These are phyloP conservation scores for Dalbergia oliveri DNA, from an alignment of 306 rosid genomes.

Conservation along the genomic window DNA sequence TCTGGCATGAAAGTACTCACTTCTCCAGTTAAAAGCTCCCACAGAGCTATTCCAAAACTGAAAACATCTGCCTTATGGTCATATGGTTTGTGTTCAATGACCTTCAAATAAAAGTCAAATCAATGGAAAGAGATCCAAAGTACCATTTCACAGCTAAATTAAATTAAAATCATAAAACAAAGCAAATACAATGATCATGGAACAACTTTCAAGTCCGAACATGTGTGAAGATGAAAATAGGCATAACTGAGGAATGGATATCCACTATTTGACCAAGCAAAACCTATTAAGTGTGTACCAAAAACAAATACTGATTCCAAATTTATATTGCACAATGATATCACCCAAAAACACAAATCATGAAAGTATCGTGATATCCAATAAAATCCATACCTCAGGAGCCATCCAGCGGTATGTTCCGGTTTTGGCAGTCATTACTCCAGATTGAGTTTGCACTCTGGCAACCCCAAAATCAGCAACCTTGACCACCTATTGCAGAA, in stretches of 20 bases:
- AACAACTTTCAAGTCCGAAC: background rate
- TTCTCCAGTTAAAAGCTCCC: constrained; percentile 99
- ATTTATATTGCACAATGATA: constrained; percentile 33
- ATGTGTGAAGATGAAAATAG: constrained; percentile 24
- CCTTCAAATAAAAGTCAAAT: constrained; percentile 65
- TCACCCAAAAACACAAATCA: constrained; percentile 9
- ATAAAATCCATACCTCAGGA: constrained; percentile 80
- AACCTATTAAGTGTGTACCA: background rate
- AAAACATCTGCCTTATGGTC: constrained; percentile 96
- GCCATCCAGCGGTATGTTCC: constrained; percentile 99
- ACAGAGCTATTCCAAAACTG: constrained; percentile 92
- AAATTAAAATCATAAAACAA: constrained; percentile 27
- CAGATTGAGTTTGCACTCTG: constrained; percentile 94
- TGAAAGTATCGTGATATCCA: constrained; percentile 6
- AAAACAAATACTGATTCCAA: constrained; percentile 19
- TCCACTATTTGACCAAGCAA: constrained; percentile 13
- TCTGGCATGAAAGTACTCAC: constrained; percentile 61
- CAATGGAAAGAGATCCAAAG: constrained; percentile 43
- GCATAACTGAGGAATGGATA: constrained; percentile 24
- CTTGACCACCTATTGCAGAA: constrained; percentile 81
- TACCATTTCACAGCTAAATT: constrained; percentile 42
- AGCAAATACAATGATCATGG: constrained; percentile 27
- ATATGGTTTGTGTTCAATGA: constrained; percentile 98
- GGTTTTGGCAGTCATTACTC: constrained; percentile 99
- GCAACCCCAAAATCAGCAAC: constrained; percentile 99